These are phyloP conservation scores for Fusarium haematococcum DNA, from an alignment of 2,329 filamentous ascomycete species.

Conservation along the genomic window DNA sequence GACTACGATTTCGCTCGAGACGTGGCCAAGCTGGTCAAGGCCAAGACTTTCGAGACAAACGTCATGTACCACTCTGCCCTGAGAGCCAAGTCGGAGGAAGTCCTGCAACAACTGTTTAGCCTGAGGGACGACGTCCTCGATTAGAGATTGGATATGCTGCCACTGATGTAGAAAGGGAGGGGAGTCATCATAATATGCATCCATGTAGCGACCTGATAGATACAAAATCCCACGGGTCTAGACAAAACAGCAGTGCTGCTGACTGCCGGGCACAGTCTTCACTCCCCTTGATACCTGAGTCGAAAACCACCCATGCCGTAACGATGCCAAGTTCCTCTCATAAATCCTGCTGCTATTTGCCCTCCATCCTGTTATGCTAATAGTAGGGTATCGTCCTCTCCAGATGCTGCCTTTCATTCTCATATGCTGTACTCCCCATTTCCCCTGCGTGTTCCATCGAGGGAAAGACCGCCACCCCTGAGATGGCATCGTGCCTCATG, in stretches of 20 bases:
- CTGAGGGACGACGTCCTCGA: conserved; percentile 77
- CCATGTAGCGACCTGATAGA: conserved; percentile 9
- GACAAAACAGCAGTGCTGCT: background rate
- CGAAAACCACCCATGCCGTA: background rate
- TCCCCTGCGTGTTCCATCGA: conserved; percentile 54
- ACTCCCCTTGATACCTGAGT: background rate
- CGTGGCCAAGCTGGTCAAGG: conserved; percentile 80
- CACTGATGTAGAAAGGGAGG: background rate
- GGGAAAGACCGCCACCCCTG: conserved; percentile 51
- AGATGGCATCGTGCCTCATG: conserved; percentile 55
- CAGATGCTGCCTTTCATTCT: conserved; percentile 19
- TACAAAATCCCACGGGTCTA: background rate
- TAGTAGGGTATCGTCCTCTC: conserved; percentile 8
- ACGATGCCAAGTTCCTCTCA: background rate
- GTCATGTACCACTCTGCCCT: conserved; percentile 88
- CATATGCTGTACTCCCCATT: conserved; percentile 12
- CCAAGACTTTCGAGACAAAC: conserved; percentile 88
- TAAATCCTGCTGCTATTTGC: background rate
- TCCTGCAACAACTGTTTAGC: conserved; percentile 80
- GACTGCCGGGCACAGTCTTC: background rate
- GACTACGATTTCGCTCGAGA: conserved; percentile 79
- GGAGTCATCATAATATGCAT: background rate
- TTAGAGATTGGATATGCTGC: conserved; percentile 46
- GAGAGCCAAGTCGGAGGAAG: conserved; percentile 77
- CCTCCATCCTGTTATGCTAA: background rate